These are phyloP conservation scores for Oryza meyeriana DNA, from an alignment of 176 grass and related monocot species.

Conservation along the genomic window DNA sequence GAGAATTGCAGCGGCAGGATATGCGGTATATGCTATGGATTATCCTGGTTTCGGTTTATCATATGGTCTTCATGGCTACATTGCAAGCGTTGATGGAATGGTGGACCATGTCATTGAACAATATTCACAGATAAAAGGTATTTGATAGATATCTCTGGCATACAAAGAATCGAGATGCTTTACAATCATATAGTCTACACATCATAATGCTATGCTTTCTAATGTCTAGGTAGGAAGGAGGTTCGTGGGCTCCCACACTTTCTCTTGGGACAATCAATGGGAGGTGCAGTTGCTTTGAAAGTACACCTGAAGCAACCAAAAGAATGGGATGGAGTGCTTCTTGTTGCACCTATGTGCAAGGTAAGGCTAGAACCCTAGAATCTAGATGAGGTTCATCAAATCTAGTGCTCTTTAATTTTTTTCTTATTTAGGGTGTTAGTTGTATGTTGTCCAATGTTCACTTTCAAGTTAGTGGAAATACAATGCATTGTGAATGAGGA, in stretches of 20 bases:
- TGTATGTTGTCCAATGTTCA: background rate
- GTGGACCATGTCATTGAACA: constrained; percentile 98
- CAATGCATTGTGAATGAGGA: constrained; percentile 3
- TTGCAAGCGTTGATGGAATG: constrained; percentile 94
- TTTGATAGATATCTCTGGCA: constrained; percentile 19
- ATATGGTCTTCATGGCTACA: constrained; percentile 93
- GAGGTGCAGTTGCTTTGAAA: constrained; percentile 93
- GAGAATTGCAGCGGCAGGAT: constrained; percentile 71
- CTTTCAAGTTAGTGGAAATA: constrained; percentile 3
- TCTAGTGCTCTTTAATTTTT: background rate
- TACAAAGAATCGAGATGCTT: background rate
- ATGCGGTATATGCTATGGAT: constrained; percentile 96
- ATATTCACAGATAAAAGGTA: constrained; percentile 77
- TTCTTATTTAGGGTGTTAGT: constrained; percentile 10
- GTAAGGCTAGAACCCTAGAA: constrained; percentile 39
- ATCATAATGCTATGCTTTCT: constrained; percentile 11
- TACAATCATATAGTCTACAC: constrained; percentile 22
- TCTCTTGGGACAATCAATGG: constrained; percentile 97
- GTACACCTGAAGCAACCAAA: constrained; percentile 71
- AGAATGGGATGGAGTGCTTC: constrained; percentile 86
- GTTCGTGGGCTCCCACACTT: constrained; percentile 61
- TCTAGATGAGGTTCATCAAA: background rate
- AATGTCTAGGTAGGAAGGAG: constrained; percentile 53
- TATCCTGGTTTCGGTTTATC: constrained; percentile 94
- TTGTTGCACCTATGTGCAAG: constrained; percentile 99